These are phyloP conservation scores for Entomortierella lignicola DNA, from an alignment of 192 early-diverging fungal genomes.

Conservation along the genomic window DNA sequence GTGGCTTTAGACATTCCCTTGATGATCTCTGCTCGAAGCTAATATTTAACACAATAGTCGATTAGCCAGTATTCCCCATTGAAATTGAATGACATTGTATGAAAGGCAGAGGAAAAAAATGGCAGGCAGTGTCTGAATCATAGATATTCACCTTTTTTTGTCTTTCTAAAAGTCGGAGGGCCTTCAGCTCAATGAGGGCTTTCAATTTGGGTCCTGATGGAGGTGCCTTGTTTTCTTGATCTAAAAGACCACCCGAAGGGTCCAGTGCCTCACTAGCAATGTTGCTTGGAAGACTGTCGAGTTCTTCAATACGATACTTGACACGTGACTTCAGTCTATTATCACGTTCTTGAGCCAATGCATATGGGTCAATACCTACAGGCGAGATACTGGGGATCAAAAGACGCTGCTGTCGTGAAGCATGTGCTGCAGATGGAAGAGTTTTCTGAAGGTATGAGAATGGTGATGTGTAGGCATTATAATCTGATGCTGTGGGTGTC, in stretches of 20 bases:
- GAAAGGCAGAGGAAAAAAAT: too few relatives aligned
- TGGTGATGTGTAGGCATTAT: slow-evolving; percentile 66
- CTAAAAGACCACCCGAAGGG: slow-evolving; percentile 31
- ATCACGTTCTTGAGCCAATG: slow-evolving; percentile 83
- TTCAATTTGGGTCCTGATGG: slow-evolving; percentile 71
- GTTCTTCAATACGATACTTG: slow-evolving; percentile 81
- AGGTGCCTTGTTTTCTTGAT: slow-evolving; percentile 46
- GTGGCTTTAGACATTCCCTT: slow-evolving; percentile 78
- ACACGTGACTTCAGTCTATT: slow-evolving; percentile 76
- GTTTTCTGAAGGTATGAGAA: slow-evolving; percentile 70
- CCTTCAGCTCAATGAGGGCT: slow-evolving; percentile 91
- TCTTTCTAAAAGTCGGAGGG: slow-evolving; percentile 80
- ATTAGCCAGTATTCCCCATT: background rate
- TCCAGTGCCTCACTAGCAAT: slow-evolving; percentile 67
- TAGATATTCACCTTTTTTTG: slow-evolving; percentile 69
- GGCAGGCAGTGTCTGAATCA: background rate
- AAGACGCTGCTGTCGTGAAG: slow-evolving; percentile 75
- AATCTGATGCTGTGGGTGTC: slow-evolving; percentile 55
- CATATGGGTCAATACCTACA: slow-evolving; percentile 82
- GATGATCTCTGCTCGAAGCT: slow-evolving; percentile 80
- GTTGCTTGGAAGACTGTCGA: slow-evolving; percentile 75
- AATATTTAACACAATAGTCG: background rate
- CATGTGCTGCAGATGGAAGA: slow-evolving; percentile 59
- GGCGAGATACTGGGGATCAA: slow-evolving; percentile 81
- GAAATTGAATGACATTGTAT: too few relatives aligned